Conservation (phyloP, 2,329 filamentous ascomycete genomes). For the Xylaria multiplex region DNA sequence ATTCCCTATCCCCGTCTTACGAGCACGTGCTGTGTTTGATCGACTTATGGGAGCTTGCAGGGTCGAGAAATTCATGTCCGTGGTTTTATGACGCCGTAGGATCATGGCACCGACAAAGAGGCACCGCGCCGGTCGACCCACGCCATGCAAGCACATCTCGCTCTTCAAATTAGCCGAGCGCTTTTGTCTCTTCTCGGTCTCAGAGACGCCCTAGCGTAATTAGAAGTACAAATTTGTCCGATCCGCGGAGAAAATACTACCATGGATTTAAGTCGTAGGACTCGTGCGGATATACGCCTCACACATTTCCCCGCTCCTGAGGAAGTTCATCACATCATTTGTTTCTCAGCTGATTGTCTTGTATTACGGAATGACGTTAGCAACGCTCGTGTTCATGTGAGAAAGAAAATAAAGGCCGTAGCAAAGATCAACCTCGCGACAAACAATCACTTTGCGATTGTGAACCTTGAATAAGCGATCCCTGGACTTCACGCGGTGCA, state of each 20-base stretch:
- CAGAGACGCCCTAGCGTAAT: neutral
- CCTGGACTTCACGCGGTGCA: conserved; percentile 15
- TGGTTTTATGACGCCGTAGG: conserved; percentile 29
- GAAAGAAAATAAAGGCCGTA: too few species aligned
- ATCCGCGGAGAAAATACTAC: conserved; percentile 1
- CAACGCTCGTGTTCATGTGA: neutral
- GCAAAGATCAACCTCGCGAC: too few species aligned
- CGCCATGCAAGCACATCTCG: neutral
- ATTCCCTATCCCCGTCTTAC: too few species aligned
- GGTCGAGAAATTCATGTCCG: neutral
- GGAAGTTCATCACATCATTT: conserved; percentile 3
- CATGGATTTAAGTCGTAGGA: neutral
- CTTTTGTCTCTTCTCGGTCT: neutral
- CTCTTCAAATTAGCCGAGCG: neutral
- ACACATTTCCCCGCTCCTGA: conserved; percentile 16
- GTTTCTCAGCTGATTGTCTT: conserved; percentile 27
- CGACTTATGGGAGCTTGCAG: conserved; percentile 4
- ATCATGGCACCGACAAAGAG: conserved; percentile 5
- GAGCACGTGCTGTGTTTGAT: conserved; percentile 1
- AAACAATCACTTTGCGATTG: neutral
- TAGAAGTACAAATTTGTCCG: neutral
- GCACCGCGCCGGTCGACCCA: neutral
- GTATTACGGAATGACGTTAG: neutral
- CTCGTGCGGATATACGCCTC: conserved; percentile 15
- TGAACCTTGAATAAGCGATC: neutral